phyloP scores from a whole-genome alignment of 2,329 filamentous ascomycete genomes.

The Aspergillus piperis region DNA sequence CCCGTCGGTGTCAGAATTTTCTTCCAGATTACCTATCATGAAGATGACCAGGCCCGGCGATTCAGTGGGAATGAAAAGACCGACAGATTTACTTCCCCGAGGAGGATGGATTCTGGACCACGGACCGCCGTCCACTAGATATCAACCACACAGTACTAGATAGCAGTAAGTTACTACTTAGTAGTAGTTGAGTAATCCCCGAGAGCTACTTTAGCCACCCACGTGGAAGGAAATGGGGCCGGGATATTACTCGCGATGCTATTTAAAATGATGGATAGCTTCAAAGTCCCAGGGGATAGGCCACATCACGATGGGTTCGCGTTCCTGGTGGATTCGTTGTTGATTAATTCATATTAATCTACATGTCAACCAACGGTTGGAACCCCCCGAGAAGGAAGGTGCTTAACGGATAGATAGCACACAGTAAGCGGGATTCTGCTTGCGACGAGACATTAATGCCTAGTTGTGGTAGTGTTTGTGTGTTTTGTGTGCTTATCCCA shows the following conservation, averaged over 20 bases:
- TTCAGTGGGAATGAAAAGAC: not conserved
- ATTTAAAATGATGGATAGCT: not conserved
- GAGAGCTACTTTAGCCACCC: constrained; percentile 5
- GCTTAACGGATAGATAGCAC: not conserved
- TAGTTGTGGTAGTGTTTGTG: not conserved
- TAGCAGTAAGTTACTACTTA: not conserved
- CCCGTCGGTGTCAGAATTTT: constrained; percentile 1
- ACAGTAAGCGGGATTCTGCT: not conserved
- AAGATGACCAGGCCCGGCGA: not conserved
- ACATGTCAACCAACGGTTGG: not conserved
- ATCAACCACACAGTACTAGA: not conserved
- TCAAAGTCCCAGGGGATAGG: not conserved
- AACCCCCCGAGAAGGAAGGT: not conserved
- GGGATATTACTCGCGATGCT: constrained; percentile 2
- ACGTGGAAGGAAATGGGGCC: constrained; percentile 18
- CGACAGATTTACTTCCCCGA: not conserved
- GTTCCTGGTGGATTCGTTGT: not conserved
- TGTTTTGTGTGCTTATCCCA: not conserved
- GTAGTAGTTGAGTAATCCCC: constrained; percentile 1
- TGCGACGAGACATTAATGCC: not conserved
- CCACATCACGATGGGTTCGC: not conserved
- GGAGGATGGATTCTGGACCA: not conserved
- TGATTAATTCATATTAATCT: constrained; percentile 1
- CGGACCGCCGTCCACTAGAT: constrained; percentile 2
- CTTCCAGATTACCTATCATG: not conserved